Percentiles rank a stretch among this genome's conserved stretches.
Conservation (phyloP, 495 filamentous ascomycete species). For the Bathelium albidoporum region DNA sequence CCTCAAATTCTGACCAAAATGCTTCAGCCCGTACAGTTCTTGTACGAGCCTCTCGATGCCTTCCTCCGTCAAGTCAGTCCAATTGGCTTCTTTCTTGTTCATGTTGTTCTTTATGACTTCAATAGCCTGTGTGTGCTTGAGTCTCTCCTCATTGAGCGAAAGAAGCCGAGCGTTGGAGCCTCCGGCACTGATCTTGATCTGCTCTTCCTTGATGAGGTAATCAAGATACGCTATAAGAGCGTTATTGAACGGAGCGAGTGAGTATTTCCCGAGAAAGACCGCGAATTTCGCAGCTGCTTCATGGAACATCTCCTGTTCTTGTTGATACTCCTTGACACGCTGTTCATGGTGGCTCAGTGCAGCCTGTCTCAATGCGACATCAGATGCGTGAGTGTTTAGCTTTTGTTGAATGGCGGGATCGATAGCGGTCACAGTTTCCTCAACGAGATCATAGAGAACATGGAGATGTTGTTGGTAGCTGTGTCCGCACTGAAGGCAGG, state of each 20-base stretch:
- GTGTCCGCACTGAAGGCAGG: conserved; percentile 23
- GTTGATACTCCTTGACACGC: conserved; percentile 23
- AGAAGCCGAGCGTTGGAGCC: neutral
- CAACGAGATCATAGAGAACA: conserved; percentile 22
- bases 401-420: conserved; percentile 20
- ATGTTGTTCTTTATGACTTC: conserved; percentile 15
- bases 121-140: neutral
- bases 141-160: neutral
- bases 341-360: conserved; percentile 18
- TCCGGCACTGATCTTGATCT: conserved; percentile 16
- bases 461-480: conserved; percentile 32
- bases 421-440: conserved; percentile 18
- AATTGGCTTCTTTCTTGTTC: conserved; percentile 4
- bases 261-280: conserved; percentile 31
- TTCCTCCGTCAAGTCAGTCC: conserved; percentile 8
- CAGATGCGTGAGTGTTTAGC: conserved; percentile 19
- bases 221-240: conserved; percentile 33
- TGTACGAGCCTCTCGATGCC: conserved; percentile 16
- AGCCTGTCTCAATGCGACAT: conserved; percentile 16
- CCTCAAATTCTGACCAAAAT: conserved; percentile 21
- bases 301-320: conserved; percentile 27
- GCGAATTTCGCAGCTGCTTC: conserved; percentile 31
- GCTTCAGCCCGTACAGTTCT: conserved; percentile 20
- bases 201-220: conserved; percentile 26
- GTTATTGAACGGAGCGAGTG: conserved; percentile 33